Conservation (phyloP, 495 filamentous ascomycete genomes). For the Penicillium cosmopolitanum region DNA sequence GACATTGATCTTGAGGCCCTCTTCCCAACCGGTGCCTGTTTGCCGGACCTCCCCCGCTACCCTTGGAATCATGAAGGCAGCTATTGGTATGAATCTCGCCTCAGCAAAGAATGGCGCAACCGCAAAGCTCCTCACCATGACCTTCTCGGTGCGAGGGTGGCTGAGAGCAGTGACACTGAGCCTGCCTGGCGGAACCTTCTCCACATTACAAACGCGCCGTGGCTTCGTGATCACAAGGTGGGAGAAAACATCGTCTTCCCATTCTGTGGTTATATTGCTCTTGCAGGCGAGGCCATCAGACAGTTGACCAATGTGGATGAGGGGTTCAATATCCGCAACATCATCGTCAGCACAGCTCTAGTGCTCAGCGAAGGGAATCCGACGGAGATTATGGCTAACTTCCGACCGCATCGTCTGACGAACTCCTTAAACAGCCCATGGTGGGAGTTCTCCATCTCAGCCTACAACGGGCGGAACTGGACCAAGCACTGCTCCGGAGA, state of each 20-base stretch:
- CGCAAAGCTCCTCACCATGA: conserved; percentile 50
- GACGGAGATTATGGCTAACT: conserved; percentile 1
- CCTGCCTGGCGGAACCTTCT: conserved; percentile 57
- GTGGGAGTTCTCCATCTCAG: conserved; percentile 5
- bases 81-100: conserved; percentile 53
- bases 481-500: conserved; percentile 7
- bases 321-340: background rate
- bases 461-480: conserved; percentile 3
- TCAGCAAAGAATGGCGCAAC: conserved; percentile 48
- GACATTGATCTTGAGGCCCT: conserved; percentile 23
- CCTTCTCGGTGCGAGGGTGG: conserved; percentile 46
- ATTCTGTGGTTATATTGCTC: conserved; percentile 49
- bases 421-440: background rate
- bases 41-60: conserved; percentile 52
- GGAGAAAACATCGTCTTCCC: conserved; percentile 47
- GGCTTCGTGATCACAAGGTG: conserved; percentile 53
- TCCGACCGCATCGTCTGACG: background rate
- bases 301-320: conserved; percentile 23
- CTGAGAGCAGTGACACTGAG: conserved; percentile 43
- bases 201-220: conserved; percentile 44
- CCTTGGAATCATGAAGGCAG: conserved; percentile 49
- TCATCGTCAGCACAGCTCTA: background rate
- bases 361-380: background rate
- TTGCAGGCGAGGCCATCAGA: conserved; percentile 49
- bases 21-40: conserved; percentile 31